Percentiles rank a stretch among this genome's conserved stretches.
phyloP scores from a whole-genome alignment of 2,329 filamentous ascomycete species.

The Aspergillus ochraceoroseus region DNA sequence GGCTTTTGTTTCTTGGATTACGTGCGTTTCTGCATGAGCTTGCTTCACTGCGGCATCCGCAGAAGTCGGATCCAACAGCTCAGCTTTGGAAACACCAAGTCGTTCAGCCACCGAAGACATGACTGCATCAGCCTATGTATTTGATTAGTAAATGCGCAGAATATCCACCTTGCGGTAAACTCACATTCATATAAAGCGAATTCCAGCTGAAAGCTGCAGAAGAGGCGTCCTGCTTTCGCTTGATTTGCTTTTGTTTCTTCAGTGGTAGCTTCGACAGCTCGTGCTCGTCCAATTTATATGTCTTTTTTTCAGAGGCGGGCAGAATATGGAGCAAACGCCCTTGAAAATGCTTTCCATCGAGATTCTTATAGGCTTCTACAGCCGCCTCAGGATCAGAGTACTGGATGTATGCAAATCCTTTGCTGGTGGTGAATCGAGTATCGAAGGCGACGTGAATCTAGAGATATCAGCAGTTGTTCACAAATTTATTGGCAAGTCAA shows the following conservation, averaged over 20 bases:
- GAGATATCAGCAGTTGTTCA: constrained; percentile 41
- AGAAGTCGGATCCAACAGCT: constrained; percentile 90
- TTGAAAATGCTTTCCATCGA: constrained; percentile 85
- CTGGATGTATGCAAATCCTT: constrained; percentile 85
- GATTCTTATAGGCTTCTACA: constrained; percentile 68
- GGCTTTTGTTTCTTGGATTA: constrained; percentile 92
- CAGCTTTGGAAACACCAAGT: constrained; percentile 83
- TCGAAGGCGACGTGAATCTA: constrained; percentile 84
- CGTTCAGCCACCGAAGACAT: constrained; percentile 83
- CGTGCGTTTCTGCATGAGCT: constrained; percentile 89
- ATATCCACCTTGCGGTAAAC: constrained; percentile 13
- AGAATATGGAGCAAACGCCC: constrained; percentile 88
- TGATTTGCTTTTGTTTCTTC: constrained; percentile 90
- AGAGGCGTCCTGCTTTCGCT: constrained; percentile 73
- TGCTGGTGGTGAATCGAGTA: constrained; percentile 63
- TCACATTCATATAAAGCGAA: constrained; percentile 95
- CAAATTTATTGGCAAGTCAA: constrained; percentile 28
- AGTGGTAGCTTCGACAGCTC: constrained; percentile 84
- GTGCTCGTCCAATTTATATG: constrained; percentile 78
- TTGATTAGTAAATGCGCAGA: constrained; percentile 20
- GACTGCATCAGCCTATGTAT: constrained; percentile 65
- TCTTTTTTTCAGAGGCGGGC: constrained; percentile 74
- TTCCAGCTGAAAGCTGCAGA: constrained; percentile 92
- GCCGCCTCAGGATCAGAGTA: constrained; percentile 69
- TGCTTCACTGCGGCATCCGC: constrained; percentile 93